Base-by-base conservation (phyloP, 2,329 filamentous ascomycete species). In the Hypoxylon sp. region DNA sequence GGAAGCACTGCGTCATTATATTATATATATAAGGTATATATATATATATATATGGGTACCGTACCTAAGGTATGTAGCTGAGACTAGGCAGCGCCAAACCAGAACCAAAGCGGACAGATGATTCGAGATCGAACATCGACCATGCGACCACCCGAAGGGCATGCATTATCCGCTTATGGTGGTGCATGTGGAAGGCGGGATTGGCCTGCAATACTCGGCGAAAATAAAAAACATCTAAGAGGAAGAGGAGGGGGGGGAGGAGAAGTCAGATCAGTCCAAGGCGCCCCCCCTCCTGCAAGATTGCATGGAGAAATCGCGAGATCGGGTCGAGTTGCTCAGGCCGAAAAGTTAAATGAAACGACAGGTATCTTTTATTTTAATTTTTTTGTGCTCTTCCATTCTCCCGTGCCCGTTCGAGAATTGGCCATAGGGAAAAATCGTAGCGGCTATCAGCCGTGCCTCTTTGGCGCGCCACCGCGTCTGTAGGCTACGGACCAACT, bases 291-390 rank as follows among this genome's bases (percentile, higher is more conserved):
- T 31, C 65, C 69, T 71, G 69, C 69, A 69, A 71, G 66, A 70
- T 71, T 70, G 69, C 69, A 71, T 71, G 66, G 69, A 69, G 69
- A 66, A 62, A 67, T 70, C 57, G 65, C 59, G 63, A 70, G 66
- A 71, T 71, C 69, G 69, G 69, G 67, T 71, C 69, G 58, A 71
- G 69, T 71, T 71, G 69, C 69, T 71, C 69, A 71, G 63, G 46
- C 53, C 66, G 48, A 51, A 47, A 70, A 71, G 69, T 65, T 71
- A 71, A 71, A 71, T 67, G 63, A 71, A 70, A 71, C 69, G 69
- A 71, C 69, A 67, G 60, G 63, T 71, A 67, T 63, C 44, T 67
- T 71, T 71, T 22, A 1, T 59, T 57, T 24, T 55, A 11, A 47
- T 19, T 57, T 26, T 22, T 4, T 19, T 26, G 22, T 37, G 24